Base-by-base conservation (phyloP, 768 basidiomycete species). In the Multifurca ochricompacta region DNA sequence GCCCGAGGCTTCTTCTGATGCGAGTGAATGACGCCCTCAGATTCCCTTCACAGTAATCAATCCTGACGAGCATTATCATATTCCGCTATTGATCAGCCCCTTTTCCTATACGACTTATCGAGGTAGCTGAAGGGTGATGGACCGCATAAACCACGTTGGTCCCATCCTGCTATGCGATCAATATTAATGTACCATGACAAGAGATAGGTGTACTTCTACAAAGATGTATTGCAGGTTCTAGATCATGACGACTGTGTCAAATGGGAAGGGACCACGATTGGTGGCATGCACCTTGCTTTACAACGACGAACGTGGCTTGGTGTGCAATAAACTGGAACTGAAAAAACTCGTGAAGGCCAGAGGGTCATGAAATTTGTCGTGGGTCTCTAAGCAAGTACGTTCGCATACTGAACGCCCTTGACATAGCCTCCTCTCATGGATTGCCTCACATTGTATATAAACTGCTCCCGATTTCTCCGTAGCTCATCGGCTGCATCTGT, bases 401-500 rank as follows among this genome's bases (percentile, higher is more conserved):
- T 81, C 65, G 88, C 85, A 65, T 91, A 99, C 59, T 79, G 76
- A 57, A 82, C 80, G 10, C 89, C 85, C 62, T 85, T 87, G 69
- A 98, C 77, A 43, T 70, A 70, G 45, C 80, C 80, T 1, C 96
- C 96, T 16, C 79, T 76, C 89, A 99, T 89, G 10, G 93, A 85
- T 36, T 71, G 72, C 72, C 85, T 89, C 66, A 98, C 96, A 64
- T 95, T 93, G 63, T 77, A 69, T 44, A 83, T 64, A 72, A 98
- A 99, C 58, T 78, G 75, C 5, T 92, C 86, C 42, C 94, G 77
- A 68, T 88, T 89, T 74, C 82, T 85, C 63, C 88, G 85, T 69
- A 99, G 79, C 68, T 98, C 95, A 68, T 89, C 81, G 18, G 96
- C 96, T 13, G 96, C 96, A 70, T 97, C 96, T 99, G 77, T 44